phyloP scores from a whole-genome alignment of 176 grass and related monocot genomes.

The Musa troglodytarum region DNA sequence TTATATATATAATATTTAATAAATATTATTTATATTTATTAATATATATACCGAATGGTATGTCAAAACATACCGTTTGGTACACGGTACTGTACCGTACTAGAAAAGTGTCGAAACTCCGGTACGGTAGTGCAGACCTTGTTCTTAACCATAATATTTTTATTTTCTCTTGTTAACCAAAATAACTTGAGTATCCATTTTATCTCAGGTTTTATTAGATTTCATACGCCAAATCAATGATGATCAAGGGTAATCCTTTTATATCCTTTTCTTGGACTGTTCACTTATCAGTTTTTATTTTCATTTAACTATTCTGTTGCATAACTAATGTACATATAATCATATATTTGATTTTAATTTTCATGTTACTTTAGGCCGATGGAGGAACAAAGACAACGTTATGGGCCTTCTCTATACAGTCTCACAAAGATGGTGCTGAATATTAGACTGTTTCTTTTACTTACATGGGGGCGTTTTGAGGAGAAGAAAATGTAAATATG shows the following conservation, averaged over 20 bases:
- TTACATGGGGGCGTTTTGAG: constrained; percentile 45
- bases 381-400: constrained; percentile 94
- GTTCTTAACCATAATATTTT: too few species aligned
- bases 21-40: too few species aligned
- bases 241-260: constrained; percentile 63
- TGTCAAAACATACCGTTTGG: too few species aligned
- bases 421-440: constrained; percentile 66
- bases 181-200: constrained; percentile 5
- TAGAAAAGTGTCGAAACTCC: too few species aligned
- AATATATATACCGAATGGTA: too few species aligned
- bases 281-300: background rate
- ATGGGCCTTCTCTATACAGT: constrained; percentile 76
- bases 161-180: too few species aligned
- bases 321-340: background rate
- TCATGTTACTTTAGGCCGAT: constrained; percentile 49
- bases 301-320: background rate
- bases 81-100: too few species aligned
- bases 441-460: constrained; percentile 66
- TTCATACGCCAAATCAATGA: constrained; percentile 95
- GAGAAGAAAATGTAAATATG: constrained; percentile 60
- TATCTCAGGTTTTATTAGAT: constrained; percentile 81
- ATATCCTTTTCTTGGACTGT: background rate
- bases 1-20: too few species aligned
- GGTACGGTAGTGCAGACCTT: too few species aligned
- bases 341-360: background rate